phyloP scores from a whole-genome alignment of 2,329 filamentous ascomycete species.

The Rhinocladiella similis region DNA sequence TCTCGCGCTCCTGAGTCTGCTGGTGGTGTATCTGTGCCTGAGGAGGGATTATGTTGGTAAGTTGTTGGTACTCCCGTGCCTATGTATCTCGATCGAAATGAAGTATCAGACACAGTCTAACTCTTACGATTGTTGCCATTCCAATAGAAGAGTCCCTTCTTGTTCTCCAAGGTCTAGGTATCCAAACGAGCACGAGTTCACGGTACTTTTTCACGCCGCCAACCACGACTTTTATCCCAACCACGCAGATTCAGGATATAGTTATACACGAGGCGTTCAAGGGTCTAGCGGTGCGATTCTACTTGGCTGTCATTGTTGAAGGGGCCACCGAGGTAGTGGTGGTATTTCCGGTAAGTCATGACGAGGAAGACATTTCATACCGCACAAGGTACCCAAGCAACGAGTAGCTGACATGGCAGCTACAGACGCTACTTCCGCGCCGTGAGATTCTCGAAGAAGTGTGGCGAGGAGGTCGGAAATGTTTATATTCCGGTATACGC shows the following conservation, averaged over 20 bases:
- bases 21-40: conserved; percentile 47
- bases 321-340: conserved; percentile 87
- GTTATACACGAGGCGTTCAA: conserved; percentile 93
- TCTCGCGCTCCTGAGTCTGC: conserved; percentile 39
- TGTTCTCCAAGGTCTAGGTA: conserved; percentile 82
- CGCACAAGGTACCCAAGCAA: too few species aligned
- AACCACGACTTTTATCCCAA: conserved; percentile 79
- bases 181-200: conserved; percentile 79
- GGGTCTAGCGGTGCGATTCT: conserved; percentile 87
- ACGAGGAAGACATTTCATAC: neutral
- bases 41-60: conserved; percentile 54
- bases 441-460: conserved; percentile 78
- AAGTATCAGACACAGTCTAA: conserved; percentile 43
- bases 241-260: conserved; percentile 87
- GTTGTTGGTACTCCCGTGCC: conserved; percentile 26
- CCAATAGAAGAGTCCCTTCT: conserved; percentile 75
- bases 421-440: conserved; percentile 66
- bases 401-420: neutral
- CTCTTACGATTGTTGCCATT: neutral
- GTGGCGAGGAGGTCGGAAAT: conserved; percentile 81
- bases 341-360: conserved; percentile 74
- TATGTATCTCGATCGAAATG: too few species aligned
- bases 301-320: conserved; percentile 85
- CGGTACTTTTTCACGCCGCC: conserved; percentile 64
- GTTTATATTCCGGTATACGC: conserved; percentile 66